These are phyloP conservation scores for Corymbia citriodora DNA, from an alignment of 441 rosid genomes.

Conservation along the genomic window DNA sequence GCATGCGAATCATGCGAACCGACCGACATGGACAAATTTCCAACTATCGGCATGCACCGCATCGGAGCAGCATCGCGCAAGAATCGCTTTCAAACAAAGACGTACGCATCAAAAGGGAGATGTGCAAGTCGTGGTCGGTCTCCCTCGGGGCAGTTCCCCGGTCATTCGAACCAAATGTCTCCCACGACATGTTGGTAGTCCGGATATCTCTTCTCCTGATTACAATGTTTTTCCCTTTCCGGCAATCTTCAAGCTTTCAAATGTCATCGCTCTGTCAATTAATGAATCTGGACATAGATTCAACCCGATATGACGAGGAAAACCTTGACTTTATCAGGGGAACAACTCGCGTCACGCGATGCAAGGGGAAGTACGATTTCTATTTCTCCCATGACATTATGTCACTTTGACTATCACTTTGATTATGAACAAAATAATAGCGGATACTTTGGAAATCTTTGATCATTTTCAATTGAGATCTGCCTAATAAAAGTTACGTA, in stretches of 20 bases:
- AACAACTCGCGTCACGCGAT: neutral
- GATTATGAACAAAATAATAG: neutral
- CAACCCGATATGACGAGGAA: neutral
- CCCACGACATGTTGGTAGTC: neutral
- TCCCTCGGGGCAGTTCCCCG: neutral
- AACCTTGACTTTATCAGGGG: neutral
- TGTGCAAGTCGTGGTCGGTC: neutral
- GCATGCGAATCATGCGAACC: neutral
- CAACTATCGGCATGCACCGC: neutral
- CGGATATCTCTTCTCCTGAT: neutral
- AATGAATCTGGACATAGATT: neutral
- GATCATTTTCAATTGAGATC: neutral
- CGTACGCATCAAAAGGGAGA: neutral
- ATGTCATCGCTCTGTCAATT: neutral
- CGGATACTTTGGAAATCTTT: neutral
- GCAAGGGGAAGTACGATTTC: neutral
- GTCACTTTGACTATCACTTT: neutral
- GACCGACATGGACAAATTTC: neutral
- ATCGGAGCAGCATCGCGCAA: neutral
- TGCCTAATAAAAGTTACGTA: rapidly evolving
- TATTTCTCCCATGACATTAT: neutral
- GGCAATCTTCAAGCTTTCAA: neutral
- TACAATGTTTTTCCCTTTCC: neutral
- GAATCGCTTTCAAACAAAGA: neutral
- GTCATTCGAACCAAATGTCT: neutral